phyloP scores from a whole-genome alignment of 2,329 filamentous ascomycete species.

The Penicillium concentricum region DNA sequence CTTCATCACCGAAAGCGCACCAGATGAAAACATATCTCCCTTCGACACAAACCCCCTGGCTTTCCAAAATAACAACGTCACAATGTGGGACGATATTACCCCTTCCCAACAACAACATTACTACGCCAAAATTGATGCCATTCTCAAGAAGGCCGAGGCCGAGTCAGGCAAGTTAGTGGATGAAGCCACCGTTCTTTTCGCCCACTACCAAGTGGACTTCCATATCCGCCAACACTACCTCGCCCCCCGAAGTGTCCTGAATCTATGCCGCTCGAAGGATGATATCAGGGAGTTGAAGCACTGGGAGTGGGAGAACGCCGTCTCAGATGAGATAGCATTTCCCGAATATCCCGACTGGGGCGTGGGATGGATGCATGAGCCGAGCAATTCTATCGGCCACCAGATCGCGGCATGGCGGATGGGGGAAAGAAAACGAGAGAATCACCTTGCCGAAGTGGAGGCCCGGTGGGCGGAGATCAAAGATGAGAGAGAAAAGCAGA shows the following conservation, averaged over 20 bases:
- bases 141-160: conserved; percentile 6
- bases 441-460: conserved; percentile 6
- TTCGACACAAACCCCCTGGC: background rate
- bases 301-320: conserved; percentile 26
- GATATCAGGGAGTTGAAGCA: conserved; percentile 28
- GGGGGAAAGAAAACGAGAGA: background rate
- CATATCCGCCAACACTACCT: conserved; percentile 36
- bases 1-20: conserved; percentile 7
- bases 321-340: background rate
- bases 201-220: conserved; percentile 33
- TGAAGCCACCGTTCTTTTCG: conserved; percentile 20
- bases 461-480: conserved; percentile 20
- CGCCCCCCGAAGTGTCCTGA: conserved; percentile 20
- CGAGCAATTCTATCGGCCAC: conserved; percentile 3
- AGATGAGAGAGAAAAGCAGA: conserved; percentile 16
- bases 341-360: background rate
- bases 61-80: background rate
- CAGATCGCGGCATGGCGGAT: background rate
- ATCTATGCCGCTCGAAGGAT: conserved; percentile 29
- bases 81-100: conserved; percentile 18
- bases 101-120: conserved; percentile 14
- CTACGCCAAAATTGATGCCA: conserved; percentile 17
- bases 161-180: conserved; percentile 2
- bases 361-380: conserved; percentile 1
- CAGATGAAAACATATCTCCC: conserved; percentile 15